Evolutionary conservation across 2,329 filamentous ascomycete genomes (phyloP).

Genomic region (Neospermospora avenae): DNA sequence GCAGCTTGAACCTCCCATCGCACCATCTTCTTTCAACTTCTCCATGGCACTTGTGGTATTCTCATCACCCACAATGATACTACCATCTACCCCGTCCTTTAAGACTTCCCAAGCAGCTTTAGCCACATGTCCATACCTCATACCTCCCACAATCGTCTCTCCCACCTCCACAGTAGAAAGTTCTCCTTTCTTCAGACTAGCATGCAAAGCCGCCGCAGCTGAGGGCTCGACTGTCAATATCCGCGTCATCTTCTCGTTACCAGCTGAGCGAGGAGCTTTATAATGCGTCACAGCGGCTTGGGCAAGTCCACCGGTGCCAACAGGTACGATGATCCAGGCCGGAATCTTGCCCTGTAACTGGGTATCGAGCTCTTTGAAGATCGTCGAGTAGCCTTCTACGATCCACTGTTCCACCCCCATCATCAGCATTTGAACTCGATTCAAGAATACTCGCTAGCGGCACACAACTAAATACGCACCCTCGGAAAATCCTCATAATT

Average conservation of each 20-base stretch:
- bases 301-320: neutral
- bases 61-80: neutral
- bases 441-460: neutral
- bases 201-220: neutral
- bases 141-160: neutral
- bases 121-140: neutral
- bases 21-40: neutral
- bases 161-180: neutral
- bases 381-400: constrained; percentile 1
- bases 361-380: constrained; percentile 1
- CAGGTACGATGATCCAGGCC: neutral
- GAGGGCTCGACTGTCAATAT: neutral
- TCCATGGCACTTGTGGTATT: neutral
- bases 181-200: neutral
- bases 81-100: neutral
- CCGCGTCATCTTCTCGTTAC: neutral
- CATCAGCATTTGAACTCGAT: neutral
- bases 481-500: constrained; percentile 6
- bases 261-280: neutral
- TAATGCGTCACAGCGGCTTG: constrained; percentile 7
- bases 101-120: neutral
- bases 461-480: neutral
- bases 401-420: neutral
- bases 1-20: neutral
- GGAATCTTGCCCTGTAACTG: neutral